A percentile compares a stretch with the other conserved stretches of the same genome.
Evolutionary conservation across 1,284 basidiomycete species (phyloP).

Genomic region (Apiotrichum gracile): DNA sequence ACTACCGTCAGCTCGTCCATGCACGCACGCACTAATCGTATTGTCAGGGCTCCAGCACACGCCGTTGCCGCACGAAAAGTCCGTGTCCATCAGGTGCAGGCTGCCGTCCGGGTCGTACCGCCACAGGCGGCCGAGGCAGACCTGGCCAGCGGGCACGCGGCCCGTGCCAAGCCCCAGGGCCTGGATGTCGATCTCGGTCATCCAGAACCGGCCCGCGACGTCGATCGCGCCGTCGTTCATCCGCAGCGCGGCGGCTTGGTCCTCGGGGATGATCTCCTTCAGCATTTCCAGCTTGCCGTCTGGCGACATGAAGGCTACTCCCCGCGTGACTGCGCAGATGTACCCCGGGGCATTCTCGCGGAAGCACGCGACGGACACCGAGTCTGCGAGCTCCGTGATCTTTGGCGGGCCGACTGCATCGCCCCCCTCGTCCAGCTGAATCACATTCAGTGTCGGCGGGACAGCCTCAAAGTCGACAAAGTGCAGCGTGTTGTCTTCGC

Average conservation of each 20-base stretch:
- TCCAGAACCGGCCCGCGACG: not conserved
- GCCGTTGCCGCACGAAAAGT: not conserved
- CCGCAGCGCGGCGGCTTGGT: not conserved
- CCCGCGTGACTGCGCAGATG: not conserved
- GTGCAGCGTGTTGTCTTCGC: not conserved
- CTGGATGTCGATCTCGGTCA: not conserved
- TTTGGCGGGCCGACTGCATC: not conserved
- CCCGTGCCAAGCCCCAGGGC: not conserved
- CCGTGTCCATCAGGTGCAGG: not conserved
- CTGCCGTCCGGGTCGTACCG: not conserved
- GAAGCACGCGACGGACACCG: not conserved
- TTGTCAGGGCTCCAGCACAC: not conserved
- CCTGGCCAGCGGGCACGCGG: not conserved
- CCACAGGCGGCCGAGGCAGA: not conserved
- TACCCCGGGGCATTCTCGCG: not conserved
- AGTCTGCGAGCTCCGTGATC: not conserved
- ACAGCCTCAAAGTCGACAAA: not conserved
- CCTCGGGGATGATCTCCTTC: not conserved
- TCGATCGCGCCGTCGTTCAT: not conserved
- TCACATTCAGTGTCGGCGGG: not conserved
- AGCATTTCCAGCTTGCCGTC: not conserved
- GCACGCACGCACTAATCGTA: not conserved
- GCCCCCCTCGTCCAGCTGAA: not conserved
- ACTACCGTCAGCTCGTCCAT: not conserved
- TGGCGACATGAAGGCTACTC: not conserved